Conservation (phyloP, 805 yeast genomes). For the Kodamaea laetipori region DNA sequence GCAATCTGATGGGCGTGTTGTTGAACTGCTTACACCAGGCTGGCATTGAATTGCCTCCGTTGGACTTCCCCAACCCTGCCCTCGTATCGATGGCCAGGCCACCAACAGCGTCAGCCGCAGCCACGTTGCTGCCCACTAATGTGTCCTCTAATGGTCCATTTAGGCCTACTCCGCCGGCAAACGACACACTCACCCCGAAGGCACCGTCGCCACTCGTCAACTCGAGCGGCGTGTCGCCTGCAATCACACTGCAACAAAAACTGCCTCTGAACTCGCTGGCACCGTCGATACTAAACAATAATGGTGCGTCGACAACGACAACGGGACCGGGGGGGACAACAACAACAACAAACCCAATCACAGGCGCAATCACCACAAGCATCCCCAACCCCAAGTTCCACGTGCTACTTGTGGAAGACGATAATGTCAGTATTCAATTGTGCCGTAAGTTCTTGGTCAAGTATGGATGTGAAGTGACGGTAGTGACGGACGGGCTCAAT, state of each 20-base stretch:
- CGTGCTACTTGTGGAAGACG: slow-evolving; percentile 79
- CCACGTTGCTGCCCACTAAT: no score
- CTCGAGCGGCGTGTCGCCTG: slow-evolving; percentile 19
- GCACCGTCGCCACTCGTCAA: slow-evolving; percentile 19
- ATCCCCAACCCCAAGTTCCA: slow-evolving; percentile 55
- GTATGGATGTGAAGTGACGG: slow-evolving; percentile 90
- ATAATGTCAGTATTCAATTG: slow-evolving; percentile 76
- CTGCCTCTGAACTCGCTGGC: slow-evolving; percentile 5
- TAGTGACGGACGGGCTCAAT: slow-evolving; percentile 88
- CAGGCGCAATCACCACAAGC: slow-evolving; percentile 6
- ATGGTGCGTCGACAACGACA: slow-evolving; percentile 8
- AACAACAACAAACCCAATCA: slow-evolving; percentile 1
- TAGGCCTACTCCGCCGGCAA: slow-evolving; percentile 15
- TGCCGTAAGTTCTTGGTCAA: slow-evolving; percentile 81
- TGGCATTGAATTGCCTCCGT: slow-evolving; percentile 69
- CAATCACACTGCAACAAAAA: slow-evolving; percentile 9
- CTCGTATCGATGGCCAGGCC: slow-evolving; percentile 25
- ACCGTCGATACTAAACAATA: slow-evolving; percentile 5
- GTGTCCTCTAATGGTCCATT: slow-evolving; percentile 6
- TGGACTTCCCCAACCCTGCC: slow-evolving; percentile 53
- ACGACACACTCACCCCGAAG: slow-evolving; percentile 15
- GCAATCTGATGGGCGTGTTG: slow-evolving; percentile 52
- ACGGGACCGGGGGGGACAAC: slow-evolving; percentile 6
- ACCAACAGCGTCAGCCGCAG: slow-evolving; percentile 13
- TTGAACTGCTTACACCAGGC: slow-evolving; percentile 52